phyloP scores from a whole-genome alignment of 2,329 filamentous ascomycete species.

The Neofusicoccum parvum region DNA sequence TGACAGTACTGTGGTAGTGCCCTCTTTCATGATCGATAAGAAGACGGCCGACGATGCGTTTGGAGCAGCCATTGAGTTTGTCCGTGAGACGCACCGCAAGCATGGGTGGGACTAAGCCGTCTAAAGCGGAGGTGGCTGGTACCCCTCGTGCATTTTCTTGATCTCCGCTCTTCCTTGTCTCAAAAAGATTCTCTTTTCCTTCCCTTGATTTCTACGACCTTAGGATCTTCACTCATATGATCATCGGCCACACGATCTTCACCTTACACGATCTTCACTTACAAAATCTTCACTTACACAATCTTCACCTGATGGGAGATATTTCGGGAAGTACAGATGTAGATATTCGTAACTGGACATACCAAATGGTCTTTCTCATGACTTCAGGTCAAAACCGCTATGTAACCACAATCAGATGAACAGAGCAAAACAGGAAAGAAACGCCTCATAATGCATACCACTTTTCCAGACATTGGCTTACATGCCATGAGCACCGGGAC shows the following conservation, averaged over 20 bases:
- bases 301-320: not conserved
- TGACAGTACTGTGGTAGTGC: constrained; percentile 20
- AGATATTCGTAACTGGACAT: not conserved
- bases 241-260: too few species aligned
- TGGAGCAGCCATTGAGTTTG: constrained; percentile 23
- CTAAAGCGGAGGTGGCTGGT: not conserved
- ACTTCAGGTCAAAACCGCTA: not conserved
- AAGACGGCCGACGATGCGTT: constrained; percentile 25
- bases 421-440: not conserved
- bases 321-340: not conserved
- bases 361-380: not conserved
- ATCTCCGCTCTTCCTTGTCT: not conserved
- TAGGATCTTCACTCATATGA: not conserved
- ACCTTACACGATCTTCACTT: too few species aligned
- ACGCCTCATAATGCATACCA: constrained; percentile 12
- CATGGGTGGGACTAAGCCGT: constrained; percentile 18
- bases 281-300: not conserved
- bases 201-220: too few species aligned
- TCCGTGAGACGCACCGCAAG: constrained; percentile 24
- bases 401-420: not conserved
- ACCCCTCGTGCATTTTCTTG: not conserved
- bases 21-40: constrained; percentile 24
- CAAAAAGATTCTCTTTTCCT: not conserved
- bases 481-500: not conserved
- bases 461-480: not conserved